Conservation (phyloP, 1,139 yeast species). For the Protomyces gravidus region DNA sequence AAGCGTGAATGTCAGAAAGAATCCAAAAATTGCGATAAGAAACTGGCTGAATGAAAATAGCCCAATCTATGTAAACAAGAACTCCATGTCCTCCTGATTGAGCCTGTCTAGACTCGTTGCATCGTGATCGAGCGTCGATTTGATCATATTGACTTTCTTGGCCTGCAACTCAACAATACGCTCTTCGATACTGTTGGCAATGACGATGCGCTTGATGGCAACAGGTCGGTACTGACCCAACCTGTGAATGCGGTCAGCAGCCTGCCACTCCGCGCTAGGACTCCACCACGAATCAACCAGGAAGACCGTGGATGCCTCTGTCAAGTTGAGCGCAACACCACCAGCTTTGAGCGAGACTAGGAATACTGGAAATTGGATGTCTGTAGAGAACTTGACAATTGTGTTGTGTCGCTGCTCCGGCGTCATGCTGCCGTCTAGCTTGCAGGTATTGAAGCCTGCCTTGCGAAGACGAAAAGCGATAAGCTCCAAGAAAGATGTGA, state of each 20-base stretch:
- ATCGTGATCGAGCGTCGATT: slow-evolving; percentile 18
- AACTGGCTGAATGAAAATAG: too few species aligned
- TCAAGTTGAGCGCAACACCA: slow-evolving; percentile 91
- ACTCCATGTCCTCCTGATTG: slow-evolving; percentile 17
- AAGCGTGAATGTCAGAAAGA: too few species aligned
- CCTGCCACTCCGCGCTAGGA: slow-evolving; percentile 96
- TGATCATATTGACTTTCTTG: slow-evolving; percentile 93
- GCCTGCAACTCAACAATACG: slow-evolving; percentile 93
- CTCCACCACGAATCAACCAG: slow-evolving; percentile 99
- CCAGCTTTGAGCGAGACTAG: slow-evolving; percentile 95
- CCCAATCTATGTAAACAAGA: slow-evolving; percentile 9
- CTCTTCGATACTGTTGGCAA: slow-evolving; percentile 93
- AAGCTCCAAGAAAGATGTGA: slow-evolving; percentile 90
- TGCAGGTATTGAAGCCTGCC: slow-evolving; percentile 91
- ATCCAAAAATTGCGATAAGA: too few species aligned
- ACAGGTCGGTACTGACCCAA: slow-evolving; percentile 95
- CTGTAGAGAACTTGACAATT: slow-evolving; percentile 85
- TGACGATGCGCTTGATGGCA: slow-evolving; percentile 83
- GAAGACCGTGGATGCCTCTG: slow-evolving; percentile 95
- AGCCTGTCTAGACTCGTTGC: slow-evolving; percentile 16
- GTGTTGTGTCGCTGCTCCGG: slow-evolving; percentile 91
- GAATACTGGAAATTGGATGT: slow-evolving; percentile 85
- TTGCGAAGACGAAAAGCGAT: slow-evolving; percentile 92
- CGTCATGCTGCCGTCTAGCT: slow-evolving; percentile 92
- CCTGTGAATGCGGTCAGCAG: slow-evolving; percentile 96